phyloP scores from a whole-genome alignment of 1,139 yeast species.

The Debaryomyces coudertii region DNA sequence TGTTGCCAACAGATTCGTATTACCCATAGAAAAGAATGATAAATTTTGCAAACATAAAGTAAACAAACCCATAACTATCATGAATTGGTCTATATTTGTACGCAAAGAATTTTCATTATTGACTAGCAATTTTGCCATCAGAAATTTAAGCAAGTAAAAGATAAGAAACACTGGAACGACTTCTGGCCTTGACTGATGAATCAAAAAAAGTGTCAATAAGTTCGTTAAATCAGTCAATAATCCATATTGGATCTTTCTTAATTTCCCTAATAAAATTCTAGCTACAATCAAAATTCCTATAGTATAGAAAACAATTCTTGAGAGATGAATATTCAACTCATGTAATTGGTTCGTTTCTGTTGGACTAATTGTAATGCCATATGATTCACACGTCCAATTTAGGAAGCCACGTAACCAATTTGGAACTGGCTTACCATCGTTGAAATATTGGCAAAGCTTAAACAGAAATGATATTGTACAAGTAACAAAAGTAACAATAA shows the following conservation, averaged over 20 bases:
- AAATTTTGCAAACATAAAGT: slow-evolving; percentile 61
- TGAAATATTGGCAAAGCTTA: slow-evolving; percentile 58
- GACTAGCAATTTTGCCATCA: slow-evolving; percentile 11
- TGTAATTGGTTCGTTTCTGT: slow-evolving; percentile 26
- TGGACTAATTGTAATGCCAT: slow-evolving; percentile 20
- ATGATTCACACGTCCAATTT: slow-evolving; percentile 33
- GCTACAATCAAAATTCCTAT: slow-evolving; percentile 22
- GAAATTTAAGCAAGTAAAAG: slow-evolving; percentile 43
- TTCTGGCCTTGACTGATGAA: slow-evolving; percentile 69
- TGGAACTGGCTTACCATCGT: slow-evolving; percentile 59
- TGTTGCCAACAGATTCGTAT: slow-evolving; percentile 89
- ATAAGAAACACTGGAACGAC: slow-evolving; percentile 72
- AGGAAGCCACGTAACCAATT: slow-evolving; percentile 31
- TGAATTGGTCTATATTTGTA: slow-evolving; percentile 25
- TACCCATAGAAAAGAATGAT: slow-evolving; percentile 85
- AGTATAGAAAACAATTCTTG: slow-evolving; percentile 30
- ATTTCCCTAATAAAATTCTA: slow-evolving; percentile 32
- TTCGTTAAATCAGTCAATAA: slow-evolving; percentile 48
- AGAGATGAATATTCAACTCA: slow-evolving; percentile 29
- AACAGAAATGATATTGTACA: slow-evolving; percentile 52
- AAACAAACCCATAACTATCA: slow-evolving; percentile 27
- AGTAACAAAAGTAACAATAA: slow-evolving; percentile 42
- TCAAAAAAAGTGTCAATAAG: slow-evolving; percentile 54
- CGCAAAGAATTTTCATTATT: slow-evolving; percentile 10
- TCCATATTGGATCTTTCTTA: slow-evolving; percentile 27